A percentile compares a stretch with the other conserved stretches of the same genome.
These are phyloP conservation scores for Phyllosticta paracitricarpa DNA, from an alignment of 2,329 filamentous ascomycete genomes.

Conservation along the genomic window DNA sequence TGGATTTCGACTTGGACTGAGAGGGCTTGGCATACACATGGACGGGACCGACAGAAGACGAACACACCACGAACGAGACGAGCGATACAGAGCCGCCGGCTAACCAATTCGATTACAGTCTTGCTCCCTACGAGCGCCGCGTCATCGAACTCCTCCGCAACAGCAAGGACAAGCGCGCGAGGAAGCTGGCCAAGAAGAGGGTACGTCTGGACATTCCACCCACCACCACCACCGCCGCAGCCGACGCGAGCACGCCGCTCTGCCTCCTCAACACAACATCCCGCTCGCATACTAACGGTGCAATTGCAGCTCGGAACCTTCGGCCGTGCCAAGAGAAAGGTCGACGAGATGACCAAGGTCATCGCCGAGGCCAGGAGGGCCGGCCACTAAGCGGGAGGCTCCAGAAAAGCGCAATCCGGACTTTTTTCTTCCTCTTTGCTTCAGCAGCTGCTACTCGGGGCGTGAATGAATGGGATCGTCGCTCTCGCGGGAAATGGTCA, in stretches of 20 bases:
- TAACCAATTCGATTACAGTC: slow-evolving; percentile 38
- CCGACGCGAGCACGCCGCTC: background rate
- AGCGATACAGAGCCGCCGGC: background rate
- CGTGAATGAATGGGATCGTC: slow-evolving; percentile 2
- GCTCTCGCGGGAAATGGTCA: background rate
- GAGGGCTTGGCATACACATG: background rate
- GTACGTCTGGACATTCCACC: slow-evolving; percentile 44
- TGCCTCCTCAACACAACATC: background rate
- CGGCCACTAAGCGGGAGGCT: slow-evolving; percentile 47
- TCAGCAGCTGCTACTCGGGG: slow-evolving; percentile 2
- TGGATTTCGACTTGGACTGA: slow-evolving; percentile 17
- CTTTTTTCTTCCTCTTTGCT: slow-evolving; percentile 5
- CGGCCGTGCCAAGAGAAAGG: slow-evolving; percentile 98
- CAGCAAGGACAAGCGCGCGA: slow-evolving; percentile 97
- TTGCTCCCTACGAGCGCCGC: slow-evolving; percentile 93
- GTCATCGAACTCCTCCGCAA: slow-evolving; percentile 99
- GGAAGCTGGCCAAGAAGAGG: slow-evolving; percentile 99
- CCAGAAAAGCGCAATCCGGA: slow-evolving; percentile 3
- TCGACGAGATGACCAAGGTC: slow-evolving; percentile 96
- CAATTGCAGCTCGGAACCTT: slow-evolving; percentile 79
- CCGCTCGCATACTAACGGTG: slow-evolving; percentile 17
- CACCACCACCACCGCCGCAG: background rate
- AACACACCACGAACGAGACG: background rate
- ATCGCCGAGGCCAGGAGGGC: slow-evolving; percentile 89
- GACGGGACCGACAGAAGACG: background rate